Evolutionary conservation across 805 yeast genomes (phyloP).

Genomic region (Debaryomyces prosopidis): DNA sequence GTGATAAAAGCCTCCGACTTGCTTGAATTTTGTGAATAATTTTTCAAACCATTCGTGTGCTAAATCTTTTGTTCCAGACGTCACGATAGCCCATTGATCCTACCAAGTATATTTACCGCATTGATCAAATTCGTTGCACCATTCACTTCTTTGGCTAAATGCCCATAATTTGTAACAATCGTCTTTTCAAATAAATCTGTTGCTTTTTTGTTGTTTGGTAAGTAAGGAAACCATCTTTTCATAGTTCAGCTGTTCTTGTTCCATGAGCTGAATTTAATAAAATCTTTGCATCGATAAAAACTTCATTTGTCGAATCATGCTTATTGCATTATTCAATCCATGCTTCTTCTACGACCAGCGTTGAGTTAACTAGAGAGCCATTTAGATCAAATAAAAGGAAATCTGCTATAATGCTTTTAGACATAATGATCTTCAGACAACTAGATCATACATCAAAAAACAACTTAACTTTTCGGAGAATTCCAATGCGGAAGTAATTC

Average conservation of each 20-base stretch:
- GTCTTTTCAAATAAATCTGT: conserved; percentile 1
- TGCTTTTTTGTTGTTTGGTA: conserved; percentile 5
- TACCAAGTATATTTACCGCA: conserved; percentile 1
- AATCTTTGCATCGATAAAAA: conserved; percentile 7
- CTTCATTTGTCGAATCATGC: conserved; percentile 13
- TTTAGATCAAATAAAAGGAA: conserved; percentile 18
- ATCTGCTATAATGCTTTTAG: not conserved
- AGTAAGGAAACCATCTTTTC: conserved; percentile 14
- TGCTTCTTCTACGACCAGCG: conserved; percentile 15
- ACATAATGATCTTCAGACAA: no score
- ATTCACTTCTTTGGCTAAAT: conserved; percentile 14
- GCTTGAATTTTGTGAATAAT: conserved; percentile 5
- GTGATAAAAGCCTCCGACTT: conserved; percentile 18
- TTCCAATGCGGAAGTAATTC: no score
- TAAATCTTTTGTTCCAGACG: conserved; percentile 18
- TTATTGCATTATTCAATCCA: conserved; percentile 13
- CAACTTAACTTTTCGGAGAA: no score
- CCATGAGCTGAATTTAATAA: conserved; percentile 18
- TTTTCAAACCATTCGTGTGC: conserved; percentile 19
- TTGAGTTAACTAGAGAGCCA: conserved; percentile 20
- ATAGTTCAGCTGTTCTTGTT: conserved; percentile 15
- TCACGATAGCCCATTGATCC: conserved; percentile 18
- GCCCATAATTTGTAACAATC: conserved; percentile 15
- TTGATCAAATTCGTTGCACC: conserved; percentile 11
- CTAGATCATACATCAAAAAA: no score